phyloP scores from a whole-genome alignment of 129 eudicot species.

The Pittosporum tobira region DNA sequence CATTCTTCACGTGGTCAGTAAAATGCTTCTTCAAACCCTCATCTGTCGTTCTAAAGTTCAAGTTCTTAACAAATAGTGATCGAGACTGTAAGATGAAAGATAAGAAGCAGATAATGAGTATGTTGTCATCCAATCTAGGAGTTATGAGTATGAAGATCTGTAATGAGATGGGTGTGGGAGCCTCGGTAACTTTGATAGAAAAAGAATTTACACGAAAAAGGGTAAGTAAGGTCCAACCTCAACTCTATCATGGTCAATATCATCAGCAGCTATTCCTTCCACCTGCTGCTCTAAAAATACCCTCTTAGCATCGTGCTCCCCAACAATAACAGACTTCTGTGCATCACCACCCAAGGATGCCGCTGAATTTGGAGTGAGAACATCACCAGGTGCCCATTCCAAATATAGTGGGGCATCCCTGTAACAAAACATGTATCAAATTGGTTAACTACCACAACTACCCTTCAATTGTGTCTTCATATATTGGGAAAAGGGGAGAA shows the following conservation, averaged over 20 bases:
- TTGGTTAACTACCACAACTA: no score
- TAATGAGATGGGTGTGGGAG: no score
- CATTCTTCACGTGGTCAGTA: slow-evolving; percentile 61
- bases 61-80: slow-evolving; percentile 80
- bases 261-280: slow-evolving; percentile 44
- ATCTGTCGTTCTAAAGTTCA: slow-evolving; percentile 78
- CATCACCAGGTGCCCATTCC: slow-evolving; percentile 91
- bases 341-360: slow-evolving; percentile 22
- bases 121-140: not conserved
- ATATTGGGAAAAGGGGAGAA: no score
- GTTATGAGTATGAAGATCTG: no score
- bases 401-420: slow-evolving; percentile 83
- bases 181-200: no score
- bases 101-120: slow-evolving; percentile 6
- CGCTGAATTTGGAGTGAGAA: slow-evolving; percentile 34
- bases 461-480: no score
- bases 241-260: slow-evolving; percentile 68
- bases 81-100: slow-evolving; percentile 51
- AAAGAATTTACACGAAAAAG: no score
- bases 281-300: slow-evolving; percentile 50
- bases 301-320: slow-evolving; percentile 49
- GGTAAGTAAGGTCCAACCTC: slow-evolving; percentile 62
- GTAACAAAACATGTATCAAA: no score
- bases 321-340: slow-evolving; percentile 21
- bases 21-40: slow-evolving; percentile 72